Conservation (phyloP, 495 filamentous ascomycete species). For the Ramalina peruviana region DNA sequence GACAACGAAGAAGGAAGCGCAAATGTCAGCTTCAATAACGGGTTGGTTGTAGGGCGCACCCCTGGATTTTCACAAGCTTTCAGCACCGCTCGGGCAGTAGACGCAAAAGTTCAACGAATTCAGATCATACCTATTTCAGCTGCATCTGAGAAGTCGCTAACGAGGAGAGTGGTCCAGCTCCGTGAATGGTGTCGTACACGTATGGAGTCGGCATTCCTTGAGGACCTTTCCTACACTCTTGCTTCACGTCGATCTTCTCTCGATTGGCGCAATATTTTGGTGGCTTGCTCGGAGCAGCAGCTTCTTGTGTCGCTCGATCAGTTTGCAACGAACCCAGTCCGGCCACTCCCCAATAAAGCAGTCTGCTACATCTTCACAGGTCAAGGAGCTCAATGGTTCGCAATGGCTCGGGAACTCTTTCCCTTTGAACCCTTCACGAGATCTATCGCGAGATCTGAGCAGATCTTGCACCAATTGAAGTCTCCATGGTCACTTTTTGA, state of each 20-base stretch:
- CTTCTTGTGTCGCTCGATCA: conserved; percentile 16
- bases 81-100: not conserved
- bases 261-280: too few relatives aligned
- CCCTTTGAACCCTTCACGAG: not conserved
- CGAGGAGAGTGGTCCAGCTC: too few relatives aligned
- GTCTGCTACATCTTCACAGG: conserved; percentile 16
- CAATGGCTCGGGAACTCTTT: conserved; percentile 34
- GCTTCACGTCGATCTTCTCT: conserved; percentile 14
- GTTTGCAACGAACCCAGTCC: conserved; percentile 1
- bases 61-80: too few relatives aligned
- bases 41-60: not conserved
- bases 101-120: not conserved
- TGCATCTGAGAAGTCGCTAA: too few relatives aligned
- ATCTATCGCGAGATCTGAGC: not conserved
- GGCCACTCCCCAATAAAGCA: conserved; percentile 6
- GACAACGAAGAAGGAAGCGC: not conserved
- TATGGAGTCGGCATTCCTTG: not conserved
- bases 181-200: not conserved
- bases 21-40: not conserved
- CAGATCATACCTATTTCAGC: not conserved
- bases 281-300: too few relatives aligned
- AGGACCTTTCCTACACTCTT: conserved; percentile 21
- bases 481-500: not conserved
- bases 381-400: conserved; percentile 40
- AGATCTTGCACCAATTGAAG: not conserved